Base-by-base conservation (phyloP, 345 rosid genomes). In the Citrus reticulata region DNA sequence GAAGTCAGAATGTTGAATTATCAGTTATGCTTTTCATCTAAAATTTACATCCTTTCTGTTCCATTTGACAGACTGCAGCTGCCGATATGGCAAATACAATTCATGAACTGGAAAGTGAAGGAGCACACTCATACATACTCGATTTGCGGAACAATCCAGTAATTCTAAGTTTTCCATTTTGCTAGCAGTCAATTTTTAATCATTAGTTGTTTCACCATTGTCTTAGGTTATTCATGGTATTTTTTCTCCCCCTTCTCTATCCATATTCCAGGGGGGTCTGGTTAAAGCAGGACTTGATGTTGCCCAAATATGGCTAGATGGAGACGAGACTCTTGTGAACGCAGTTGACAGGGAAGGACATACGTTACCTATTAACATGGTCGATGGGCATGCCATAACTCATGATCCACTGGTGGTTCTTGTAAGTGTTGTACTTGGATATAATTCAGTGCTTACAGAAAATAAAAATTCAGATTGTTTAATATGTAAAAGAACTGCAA, bases 241-340 rank as follows among this genome's bases (percentile, higher is more conserved):
- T 24, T 46, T 22, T 76, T 76, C 24, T 42, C 70, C 25, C 70
- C 22, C 58, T 54, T 62, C 72, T 40, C 20, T 4, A 59, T 62
- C 32, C 39, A 39, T 83, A 68, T 64, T 39, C 68, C 84, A 95
- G 96, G 98, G 98, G 30, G 98, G 97, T 68, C 82, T 95, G 77
- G 98, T 95, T 79, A 93, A 86, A 89, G 95, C 89, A 34, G 96
- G 98, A 72, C 95, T 95, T 10, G 98, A 95, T 82, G 95, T 93
- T 76, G 98, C 97, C 25, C 93, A 90, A 46, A 85, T 95, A 70
- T 95, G 98, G 98, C 88, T 93, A 24, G 98, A 95, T 37, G 98
- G 98, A 32, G 88, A 91, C 74, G 98, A 90, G 84, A 93, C 96
- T 55, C 93, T 93, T 54, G 98, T 95, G 57, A 90, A 93, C 85